Base-by-base conservation (phyloP, 257 asterid species). In the Solanum lignicaule region DNA sequence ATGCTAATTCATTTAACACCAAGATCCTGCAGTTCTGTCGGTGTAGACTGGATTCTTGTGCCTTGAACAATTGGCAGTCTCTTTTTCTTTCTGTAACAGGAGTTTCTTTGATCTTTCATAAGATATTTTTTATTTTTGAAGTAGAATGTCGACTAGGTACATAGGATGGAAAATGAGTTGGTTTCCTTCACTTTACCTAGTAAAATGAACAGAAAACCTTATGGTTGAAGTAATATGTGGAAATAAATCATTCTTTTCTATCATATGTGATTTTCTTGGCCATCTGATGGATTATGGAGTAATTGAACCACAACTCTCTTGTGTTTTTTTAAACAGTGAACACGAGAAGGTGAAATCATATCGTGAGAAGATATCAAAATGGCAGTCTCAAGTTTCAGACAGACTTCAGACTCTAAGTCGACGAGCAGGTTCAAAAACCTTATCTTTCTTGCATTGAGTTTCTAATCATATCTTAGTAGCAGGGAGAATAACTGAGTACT, bases 341-440 rank as follows among this genome's bases (percentile, higher is more conserved):
- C 89, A 91, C 86, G 98, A 93, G 93, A 97, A 95, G 95, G 99
- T 94, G 93, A 95, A 94, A 92, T 93, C 96, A 82, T 91, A 94
- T 87, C 97, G 98, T 79, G 92, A 91, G 86, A 96, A 94, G 92
- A 94, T 97, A 90, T 91, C 94, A 81, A 90, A 93, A 66, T 96
- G 99, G 99, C 98, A 95, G 93, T 89, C 90, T 73, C 98, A 96
- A 91, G 96, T 97, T 79, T 92, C 98, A 29, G 99, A 94, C 82
- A 94, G 99, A 87, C 89, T 97, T 83, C 95, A 91, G 90, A 89
- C 95, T 78, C 90, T 97, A 91, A 69, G 93, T 87, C 90, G 89
- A 87, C 92, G 99, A 89, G 83, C 96, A 97, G 99, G 99, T 96
- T 87, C 83, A 72, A 23, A 52, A 31, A 18, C 33, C 20, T 78